Evolutionary conservation across 2,329 filamentous ascomycete species (phyloP), one percentile per base, ranked within the genome.

Genomic region (Ascochyta koolunga): DNA sequence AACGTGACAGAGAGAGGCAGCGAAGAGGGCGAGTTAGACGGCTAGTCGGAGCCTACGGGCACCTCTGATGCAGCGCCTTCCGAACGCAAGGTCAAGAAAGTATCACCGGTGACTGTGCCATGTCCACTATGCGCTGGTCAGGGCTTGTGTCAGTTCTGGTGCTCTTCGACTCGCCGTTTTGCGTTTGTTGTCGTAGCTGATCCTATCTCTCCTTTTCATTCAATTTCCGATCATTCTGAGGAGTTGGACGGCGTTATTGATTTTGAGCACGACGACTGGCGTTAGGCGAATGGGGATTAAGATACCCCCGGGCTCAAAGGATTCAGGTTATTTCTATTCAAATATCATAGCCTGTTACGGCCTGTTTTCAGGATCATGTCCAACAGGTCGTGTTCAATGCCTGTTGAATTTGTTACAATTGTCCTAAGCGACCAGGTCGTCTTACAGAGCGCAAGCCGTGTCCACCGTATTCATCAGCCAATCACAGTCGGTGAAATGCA

Each of bases 11-110:
- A 67, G 47, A 55, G 70, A 60, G 62, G 69, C 9, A 79, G 77
- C 48, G 78, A 80, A 61, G 78, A 80, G 62, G 78, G 78, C 29
- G 78, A 80, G 57, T 62, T 80, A 50, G 77, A 79, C 65, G 78
- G 78, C 46, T 54, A 54, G 51, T 36, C 5, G 33, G 35, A 46
- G 51, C 51, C 45, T 45, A 46, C 45, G 31, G 36, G 24, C 27
- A 50, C 31, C 29, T 50, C 29, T 25, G 11, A 15, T 13, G 24
- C 18, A 11, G 22, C 22, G n/a, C 21, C 29, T 35, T 5, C 32
- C 5, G 9, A 10, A 21, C 8, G 7, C 4, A 16, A 21, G 11
- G 33, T n/a, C 7, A 6, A 18, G 9, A 11, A 6, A 11, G 19
- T n/a, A 22, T 37, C 35, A 31, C 29, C 15, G 6, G 4, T 33